Conservation (phyloP, 805 yeast genomes). For the Danielia oregonensis region DNA sequence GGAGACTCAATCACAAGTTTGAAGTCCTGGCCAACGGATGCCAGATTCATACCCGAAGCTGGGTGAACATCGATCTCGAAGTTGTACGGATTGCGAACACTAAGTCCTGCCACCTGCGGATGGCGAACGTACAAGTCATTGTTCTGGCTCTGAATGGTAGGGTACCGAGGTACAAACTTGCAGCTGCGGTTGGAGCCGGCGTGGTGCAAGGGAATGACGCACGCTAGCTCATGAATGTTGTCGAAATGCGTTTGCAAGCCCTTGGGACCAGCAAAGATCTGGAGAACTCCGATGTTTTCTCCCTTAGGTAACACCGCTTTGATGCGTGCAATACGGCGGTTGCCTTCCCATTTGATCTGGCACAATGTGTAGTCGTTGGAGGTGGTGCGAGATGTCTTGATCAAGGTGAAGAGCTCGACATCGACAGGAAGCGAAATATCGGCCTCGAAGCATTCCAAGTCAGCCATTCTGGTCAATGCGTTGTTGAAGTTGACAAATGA, state of each 20-base stretch:
- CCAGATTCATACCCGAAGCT: conserved; percentile 42
- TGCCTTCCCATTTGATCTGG: conserved; percentile 73
- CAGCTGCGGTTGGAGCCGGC: conserved; percentile 58
- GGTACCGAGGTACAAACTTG: conserved; percentile 68
- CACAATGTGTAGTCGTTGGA: conserved; percentile 57
- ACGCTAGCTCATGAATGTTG: conserved; percentile 63
- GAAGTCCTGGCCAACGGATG: conserved; percentile 39
- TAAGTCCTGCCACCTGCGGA: conserved; percentile 72
- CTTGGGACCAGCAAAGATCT: conserved; percentile 67
- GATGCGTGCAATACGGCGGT: conserved; percentile 63
- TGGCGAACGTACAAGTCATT: conserved; percentile 79
- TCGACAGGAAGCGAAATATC: conserved; percentile 68
- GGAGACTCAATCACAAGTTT: conserved; percentile 80
- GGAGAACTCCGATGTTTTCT: conserved; percentile 66
- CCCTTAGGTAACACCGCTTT: conserved; percentile 77
- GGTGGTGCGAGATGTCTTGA: conserved; percentile 49
- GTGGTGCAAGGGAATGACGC: conserved; percentile 74
- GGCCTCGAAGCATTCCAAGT: conserved; percentile 75
- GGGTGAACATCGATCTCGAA: conserved; percentile 67
- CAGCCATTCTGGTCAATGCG: conserved; percentile 67
- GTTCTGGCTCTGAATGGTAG: conserved; percentile 63
- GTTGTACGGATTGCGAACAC: conserved; percentile 54
- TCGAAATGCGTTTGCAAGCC: conserved; percentile 56
- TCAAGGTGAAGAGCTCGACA: conserved; percentile 61
- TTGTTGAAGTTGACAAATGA: conserved; percentile 66